Base-by-base conservation (phyloP, 2,329 filamentous ascomycete genomes). In the Conoideocrella luteorostrata region DNA sequence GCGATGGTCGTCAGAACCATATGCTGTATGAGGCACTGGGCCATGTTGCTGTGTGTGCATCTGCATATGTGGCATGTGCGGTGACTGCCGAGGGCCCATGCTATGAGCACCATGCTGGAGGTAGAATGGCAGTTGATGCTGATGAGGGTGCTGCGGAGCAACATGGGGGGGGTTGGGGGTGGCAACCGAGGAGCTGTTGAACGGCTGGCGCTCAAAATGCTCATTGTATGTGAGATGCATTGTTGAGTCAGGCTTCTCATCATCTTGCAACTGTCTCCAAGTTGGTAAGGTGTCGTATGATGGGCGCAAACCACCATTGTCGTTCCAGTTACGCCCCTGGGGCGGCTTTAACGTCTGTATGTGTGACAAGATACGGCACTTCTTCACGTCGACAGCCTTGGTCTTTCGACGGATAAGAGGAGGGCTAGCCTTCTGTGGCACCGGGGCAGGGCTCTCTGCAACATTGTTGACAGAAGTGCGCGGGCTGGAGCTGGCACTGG, bases 261-360 rank as follows among this genome's bases (percentile, higher is more conserved):
- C 84, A 17, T 82, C 80, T 39, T 79, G 69, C 20, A 81, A 67
- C 47, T 82, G 79, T 48, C 85, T 82, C 91, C 93, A 98, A 1
- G 84, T 90, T 1, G 89, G 89, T 10, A 75, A 71, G 2, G 93
- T 97, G 54, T 88, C 84, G 63, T 84, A 96, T 4, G 91, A 82
- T 22, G 85, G 84, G 29, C 85, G 84, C 42, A 96, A 78, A n/a
- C 88, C 89, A 37, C 82, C 84, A 56, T 93, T 95, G 46, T 81
- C 77, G 28, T 80, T 74, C 71, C 83, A 89, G 50, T 85, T 80
- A 53, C 74, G 71, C 20, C 67, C 73, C 46, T 70, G 66, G 0
- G 72, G 69, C 2, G 77, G 73, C 44, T 70, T 67, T 38, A 79
- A 61, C 0, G 70, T 71, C 63, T 78, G 72, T 50, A 82, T 69